phyloP scores from a whole-genome alignment of 495 filamentous ascomycete species.

The Hyaloscypha variabilis region DNA sequence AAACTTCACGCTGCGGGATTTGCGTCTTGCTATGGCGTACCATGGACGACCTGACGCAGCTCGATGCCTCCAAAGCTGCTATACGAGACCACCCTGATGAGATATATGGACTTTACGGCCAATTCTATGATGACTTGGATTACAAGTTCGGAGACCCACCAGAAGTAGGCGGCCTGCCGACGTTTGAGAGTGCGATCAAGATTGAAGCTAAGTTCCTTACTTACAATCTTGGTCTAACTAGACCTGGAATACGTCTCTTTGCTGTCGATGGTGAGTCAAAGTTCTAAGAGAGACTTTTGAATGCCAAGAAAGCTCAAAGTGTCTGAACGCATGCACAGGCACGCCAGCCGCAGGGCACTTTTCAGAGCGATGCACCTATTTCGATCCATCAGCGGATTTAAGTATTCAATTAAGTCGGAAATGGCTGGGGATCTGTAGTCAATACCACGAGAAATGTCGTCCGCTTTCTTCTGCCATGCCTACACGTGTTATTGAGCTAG shows the following conservation, averaged over 20 bases:
- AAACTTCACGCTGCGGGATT: neutral
- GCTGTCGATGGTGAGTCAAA: no score
- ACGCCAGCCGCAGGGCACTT: conserved; percentile 5
- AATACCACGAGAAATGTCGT: conserved; percentile 9
- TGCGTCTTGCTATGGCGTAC: conserved; percentile 6
- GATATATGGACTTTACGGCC: neutral
- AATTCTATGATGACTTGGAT: conserved; percentile 10
- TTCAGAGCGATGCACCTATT: conserved; percentile 9
- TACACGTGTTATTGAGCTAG: conserved; percentile 30
- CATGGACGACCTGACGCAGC: conserved; percentile 2
- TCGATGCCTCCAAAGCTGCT: conserved; percentile 5
- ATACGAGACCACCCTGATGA: neutral
- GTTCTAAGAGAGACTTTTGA: no score
- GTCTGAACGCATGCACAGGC: no score
- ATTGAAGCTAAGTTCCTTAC: conserved; percentile 3
- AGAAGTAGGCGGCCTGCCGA: neutral
- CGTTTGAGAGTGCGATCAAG: conserved; percentile 11
- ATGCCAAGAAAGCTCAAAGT: no score
- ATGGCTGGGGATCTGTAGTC: neutral
- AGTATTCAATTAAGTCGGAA: neutral
- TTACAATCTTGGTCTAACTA: conserved; percentile 3
- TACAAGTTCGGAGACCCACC: neutral
- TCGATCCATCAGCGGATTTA: conserved; percentile 3
- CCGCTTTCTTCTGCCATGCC: conserved; percentile 23
- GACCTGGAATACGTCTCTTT: neutral